A percentile compares a stretch with the other conserved stretches of the same genome.
These are phyloP conservation scores for Aschersonia sp. DNA, from an alignment of 2,329 filamentous ascomycete species.

Conservation along the genomic window DNA sequence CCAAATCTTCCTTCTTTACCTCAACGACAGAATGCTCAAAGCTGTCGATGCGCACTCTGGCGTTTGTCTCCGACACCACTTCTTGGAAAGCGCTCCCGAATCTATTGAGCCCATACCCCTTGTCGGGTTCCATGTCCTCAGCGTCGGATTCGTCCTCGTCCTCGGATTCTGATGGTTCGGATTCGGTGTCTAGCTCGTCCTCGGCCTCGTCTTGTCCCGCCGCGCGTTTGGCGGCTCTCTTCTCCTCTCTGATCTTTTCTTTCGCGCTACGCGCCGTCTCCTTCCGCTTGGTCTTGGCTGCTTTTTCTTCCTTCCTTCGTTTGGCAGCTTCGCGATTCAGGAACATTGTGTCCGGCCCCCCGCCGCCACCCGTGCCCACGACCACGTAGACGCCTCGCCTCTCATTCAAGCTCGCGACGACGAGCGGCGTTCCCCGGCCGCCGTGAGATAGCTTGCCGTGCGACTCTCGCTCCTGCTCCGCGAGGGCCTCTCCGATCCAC, in stretches of 20 bases:
- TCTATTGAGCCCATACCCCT: constrained; percentile 66
- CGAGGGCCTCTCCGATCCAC: constrained; percentile 86
- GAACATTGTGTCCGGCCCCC: constrained; percentile 57
- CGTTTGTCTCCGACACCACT: constrained; percentile 81
- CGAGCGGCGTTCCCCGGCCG: constrained; percentile 66
- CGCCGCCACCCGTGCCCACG: constrained; percentile 81
- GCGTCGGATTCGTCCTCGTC: constrained; percentile 36
- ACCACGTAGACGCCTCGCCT: constrained; percentile 78
- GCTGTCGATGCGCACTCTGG: constrained; percentile 80
- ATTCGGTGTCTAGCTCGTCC: constrained; percentile 31
- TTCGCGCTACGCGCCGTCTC: constrained; percentile 44
- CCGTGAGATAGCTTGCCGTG: constrained; percentile 56
- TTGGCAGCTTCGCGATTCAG: constrained; percentile 52
- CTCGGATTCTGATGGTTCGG: constrained; percentile 26
- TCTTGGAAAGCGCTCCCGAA: constrained; percentile 95
- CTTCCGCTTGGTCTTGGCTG: constrained; percentile 46
- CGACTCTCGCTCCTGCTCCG: constrained; percentile 70
- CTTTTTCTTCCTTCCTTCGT: constrained; percentile 46
- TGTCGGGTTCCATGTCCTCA: constrained; percentile 36
- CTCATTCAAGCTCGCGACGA: constrained; percentile 83
- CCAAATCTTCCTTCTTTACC: constrained; percentile 89
- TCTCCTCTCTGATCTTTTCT: constrained; percentile 45
- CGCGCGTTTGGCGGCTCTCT: constrained; percentile 39
- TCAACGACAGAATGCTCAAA: constrained; percentile 97
- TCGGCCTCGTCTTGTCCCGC: constrained; percentile 26